Evolutionary conservation across 2,329 filamentous ascomycete species (phyloP), one percentile per base, ranked within the genome.

Genomic region (Neurospora sp.): DNA sequence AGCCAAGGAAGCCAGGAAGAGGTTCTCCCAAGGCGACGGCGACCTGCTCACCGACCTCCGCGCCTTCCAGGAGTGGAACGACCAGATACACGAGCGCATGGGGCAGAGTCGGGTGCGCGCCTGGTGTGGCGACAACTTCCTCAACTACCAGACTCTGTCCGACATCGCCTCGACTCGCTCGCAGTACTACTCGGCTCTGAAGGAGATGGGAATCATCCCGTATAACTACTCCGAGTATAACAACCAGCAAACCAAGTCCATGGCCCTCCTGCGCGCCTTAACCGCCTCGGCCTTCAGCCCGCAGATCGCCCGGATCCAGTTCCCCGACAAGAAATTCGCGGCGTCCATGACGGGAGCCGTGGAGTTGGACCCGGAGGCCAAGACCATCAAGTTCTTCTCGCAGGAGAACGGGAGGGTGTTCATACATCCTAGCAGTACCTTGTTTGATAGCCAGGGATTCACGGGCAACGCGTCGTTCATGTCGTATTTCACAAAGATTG

Each of bases 261-360:
- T 78, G 19, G 79, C 84, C 15, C 84, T 93, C 36, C 82, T 93
- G 23, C 88, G 91, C 28, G 91, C 90, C 1, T 81, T 93, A 33
- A 86, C 92, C 36, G 91, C 91, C 4, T 90, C 89, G 3, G 89
- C 91, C 3, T 92, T 93, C 78, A 87, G 88, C 38, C 96, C 96
- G 0, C 95, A 98, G 80, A 89, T 97, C 73, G 93, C 93, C 15
- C 89, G 94, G 68, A 97, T 99, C 77, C 91, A 93, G 73, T 92
- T 97, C 74, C 96, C 96, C 0, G 93, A 97, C 81, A 97, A 97
- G 83, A 98, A 97, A 80, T 99, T 96, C 79, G 92, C 92, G 12
- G 89, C 90, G 41, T 93, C 92, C 2, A 88, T 96, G 73, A 92
- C 92, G 0, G 96, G 96, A 8, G 92, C 96, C 0, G 92, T 98